Conservation (phyloP, 1,284 basidiomycete genomes). For the Mycena citricolor region DNA sequence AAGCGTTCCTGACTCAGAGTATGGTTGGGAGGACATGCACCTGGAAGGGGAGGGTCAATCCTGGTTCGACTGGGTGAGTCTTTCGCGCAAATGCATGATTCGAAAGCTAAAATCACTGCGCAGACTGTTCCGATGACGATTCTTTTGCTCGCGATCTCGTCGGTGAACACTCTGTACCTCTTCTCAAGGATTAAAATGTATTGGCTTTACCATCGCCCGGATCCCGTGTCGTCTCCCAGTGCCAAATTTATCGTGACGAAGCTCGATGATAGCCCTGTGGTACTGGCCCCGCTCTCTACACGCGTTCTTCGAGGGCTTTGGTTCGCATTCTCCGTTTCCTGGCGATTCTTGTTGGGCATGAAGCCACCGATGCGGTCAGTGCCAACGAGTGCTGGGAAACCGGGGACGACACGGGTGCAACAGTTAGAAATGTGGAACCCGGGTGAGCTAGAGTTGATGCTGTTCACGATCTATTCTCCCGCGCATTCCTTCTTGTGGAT, state of each 20-base stretch:
- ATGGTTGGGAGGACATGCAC: constrained; percentile 77
- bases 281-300: constrained; percentile 36
- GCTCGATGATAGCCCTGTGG: constrained; percentile 45
- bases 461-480: constrained; percentile 79
- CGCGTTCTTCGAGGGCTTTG: constrained; percentile 41
- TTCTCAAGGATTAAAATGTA: constrained; percentile 68
- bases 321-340: constrained; percentile 51
- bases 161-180: constrained; percentile 61
- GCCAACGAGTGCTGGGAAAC: constrained; percentile 40
- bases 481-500: constrained; percentile 72
- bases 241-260: constrained; percentile 61
- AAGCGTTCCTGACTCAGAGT: constrained; percentile 58
- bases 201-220: constrained; percentile 57
- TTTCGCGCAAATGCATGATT: not conserved
- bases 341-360: constrained; percentile 69
- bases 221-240: constrained; percentile 68
- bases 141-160: constrained; percentile 49
- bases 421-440: constrained; percentile 79
- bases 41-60: constrained; percentile 58
- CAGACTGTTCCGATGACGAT: constrained; percentile 63
- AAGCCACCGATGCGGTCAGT: constrained; percentile 52
- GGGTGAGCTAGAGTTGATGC: constrained; percentile 63
- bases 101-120: not conserved
- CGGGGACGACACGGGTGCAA: constrained; percentile 54
- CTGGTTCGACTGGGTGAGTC: constrained; percentile 79